These are phyloP conservation scores for Pythium apleroticum DNA, from an alignment of 352 stramenopile genomes.

Conservation along the genomic window DNA sequence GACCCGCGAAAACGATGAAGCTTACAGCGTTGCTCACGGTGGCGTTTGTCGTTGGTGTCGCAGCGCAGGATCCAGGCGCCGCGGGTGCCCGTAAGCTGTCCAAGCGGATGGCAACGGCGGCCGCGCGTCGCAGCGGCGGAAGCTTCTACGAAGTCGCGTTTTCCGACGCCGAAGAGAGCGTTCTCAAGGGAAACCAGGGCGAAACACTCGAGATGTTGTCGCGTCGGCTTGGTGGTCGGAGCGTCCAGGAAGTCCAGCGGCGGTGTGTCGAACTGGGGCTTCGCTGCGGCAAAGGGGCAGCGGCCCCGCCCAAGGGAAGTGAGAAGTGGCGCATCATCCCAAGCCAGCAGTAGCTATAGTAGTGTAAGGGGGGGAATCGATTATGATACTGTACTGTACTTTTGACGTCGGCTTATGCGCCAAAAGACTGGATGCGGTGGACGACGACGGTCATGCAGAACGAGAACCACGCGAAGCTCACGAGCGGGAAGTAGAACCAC, in stretches of 20 bases:
- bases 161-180: conserved; percentile 49
- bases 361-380: too few species aligned
- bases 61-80: background rate
- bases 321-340: conserved; percentile 41
- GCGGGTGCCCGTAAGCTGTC: conserved; percentile 1
- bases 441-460: conserved; percentile 47
- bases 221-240: conserved; percentile 35
- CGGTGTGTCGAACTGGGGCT: conserved; percentile 58
- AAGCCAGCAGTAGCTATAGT: background rate
- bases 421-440: conserved; percentile 51
- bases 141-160: conserved; percentile 40
- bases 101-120: background rate
- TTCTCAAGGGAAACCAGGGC: conserved; percentile 41
- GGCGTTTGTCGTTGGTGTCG: background rate
- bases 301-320: conserved; percentile 35
- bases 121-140: background rate
- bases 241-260: conserved; percentile 39
- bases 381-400: conserved; percentile 12
- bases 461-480: conserved; percentile 39
- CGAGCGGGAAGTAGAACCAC: conserved; percentile 35
- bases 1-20: background rate
- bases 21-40: background rate
- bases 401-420: conserved; percentile 23
- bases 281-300: conserved; percentile 39
- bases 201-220: conserved; percentile 42